A percentile compares a stretch with the other conserved stretches of the same genome.
phyloP scores from a whole-genome alignment of 129 eudicot genomes.

The Centrapalus pauciflorus region DNA sequence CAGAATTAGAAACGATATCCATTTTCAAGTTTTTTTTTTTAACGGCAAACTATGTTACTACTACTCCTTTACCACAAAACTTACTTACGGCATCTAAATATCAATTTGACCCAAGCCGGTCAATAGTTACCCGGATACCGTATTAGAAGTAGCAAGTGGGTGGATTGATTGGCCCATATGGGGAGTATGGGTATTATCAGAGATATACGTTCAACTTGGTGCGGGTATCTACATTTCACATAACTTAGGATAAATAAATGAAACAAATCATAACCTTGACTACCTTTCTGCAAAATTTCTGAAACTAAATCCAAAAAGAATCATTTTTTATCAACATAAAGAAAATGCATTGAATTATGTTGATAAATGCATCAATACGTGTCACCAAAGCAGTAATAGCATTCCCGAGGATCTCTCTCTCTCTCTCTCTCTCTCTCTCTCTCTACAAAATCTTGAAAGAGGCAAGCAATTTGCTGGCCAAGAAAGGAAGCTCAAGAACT shows the following conservation, averaged over 20 bases:
- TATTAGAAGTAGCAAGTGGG: too few species aligned
- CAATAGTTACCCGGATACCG: too few species aligned
- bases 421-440: conserved; percentile 21
- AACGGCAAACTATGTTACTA: too few species aligned
- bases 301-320: not conserved
- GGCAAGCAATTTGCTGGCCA: not conserved
- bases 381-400: conserved; percentile 44
- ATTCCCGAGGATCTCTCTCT: conserved; percentile 31
- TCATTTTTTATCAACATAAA: conserved; percentile 12
- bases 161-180: too few species aligned
- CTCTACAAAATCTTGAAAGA: conserved; percentile 17
- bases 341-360: conserved; percentile 55
- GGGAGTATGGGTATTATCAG: too few species aligned
- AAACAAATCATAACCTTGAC: not conserved
- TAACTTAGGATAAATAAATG: not conserved
- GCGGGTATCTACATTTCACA: not conserved
- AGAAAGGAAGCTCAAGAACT: conserved; percentile 23
- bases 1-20: too few species aligned
- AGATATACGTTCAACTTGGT: not conserved
- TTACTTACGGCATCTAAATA: too few species aligned
- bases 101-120: too few species aligned
- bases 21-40: too few species aligned
- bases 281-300: not conserved
- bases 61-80: too few species aligned
- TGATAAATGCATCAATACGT: conserved; percentile 69